Evolutionary conservation across 495 filamentous ascomycete genomes (phyloP), one percentile per base, ranked within the genome.

Genomic region (Aspergillus sclerotioniger): DNA sequence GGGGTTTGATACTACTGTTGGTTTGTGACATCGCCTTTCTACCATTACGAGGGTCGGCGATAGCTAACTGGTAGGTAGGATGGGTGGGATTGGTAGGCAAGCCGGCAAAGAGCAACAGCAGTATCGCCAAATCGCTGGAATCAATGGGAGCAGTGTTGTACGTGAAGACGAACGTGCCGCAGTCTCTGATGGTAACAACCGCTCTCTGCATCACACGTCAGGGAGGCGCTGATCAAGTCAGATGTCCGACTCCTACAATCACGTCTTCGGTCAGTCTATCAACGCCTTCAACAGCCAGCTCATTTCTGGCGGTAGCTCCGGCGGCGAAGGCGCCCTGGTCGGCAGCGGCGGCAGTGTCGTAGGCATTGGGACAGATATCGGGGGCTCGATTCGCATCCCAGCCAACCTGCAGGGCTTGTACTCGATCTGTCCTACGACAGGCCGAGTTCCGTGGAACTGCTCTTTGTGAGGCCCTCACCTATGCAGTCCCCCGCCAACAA

Each of bases 361-460:
- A 0, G 88, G 88, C 0, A 83, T 91, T 43, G 87, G 87, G 0
- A 86, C 84, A 1, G 87, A 90, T 62, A 81, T 91, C 45, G 87
- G 77, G 33, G 87, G 87, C 5, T 87, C 83, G 4, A 87, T 90
- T 58, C 76, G 86, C 0, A 77, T 76, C 32, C 89, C 89, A 0
- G 86, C 89, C 0, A 81, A 80, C 19, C 77, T 84, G 52, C 80
- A 84, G 58, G 87, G 84, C 4, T 49, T 91, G 1, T 91, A 82
- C 69, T 86, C 85, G 0, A 69, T 89, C 46, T 83, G 82, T 58
- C 87, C 89, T 0, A 88, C 81, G 1, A 71, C 74, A 6, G 76
- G 73, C 10, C 75, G 87, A 21, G 69, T 90, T 6, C 87, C 88
- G 1, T 73, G 74, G 37, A 67, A 74, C 54, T 60, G 72, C 19